A percentile compares a stretch with the other conserved stretches of the same genome.
These are phyloP conservation scores for Saccharomyces eubayanus DNA, from an alignment of 805 yeast species.

Conservation along the genomic window DNA sequence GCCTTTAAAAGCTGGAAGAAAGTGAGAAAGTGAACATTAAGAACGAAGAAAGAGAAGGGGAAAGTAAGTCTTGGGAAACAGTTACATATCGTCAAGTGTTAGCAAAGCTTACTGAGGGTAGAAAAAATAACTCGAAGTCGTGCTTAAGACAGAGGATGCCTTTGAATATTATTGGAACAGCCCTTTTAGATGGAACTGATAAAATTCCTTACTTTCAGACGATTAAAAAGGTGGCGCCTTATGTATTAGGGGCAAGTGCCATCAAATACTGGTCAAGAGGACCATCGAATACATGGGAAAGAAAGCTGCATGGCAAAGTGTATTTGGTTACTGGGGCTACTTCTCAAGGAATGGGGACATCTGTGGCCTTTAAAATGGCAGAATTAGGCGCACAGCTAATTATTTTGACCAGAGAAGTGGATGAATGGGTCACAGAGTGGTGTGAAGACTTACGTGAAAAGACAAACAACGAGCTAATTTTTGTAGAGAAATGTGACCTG, in stretches of 20 bases:
- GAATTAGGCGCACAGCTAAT: slow-evolving; percentile 78
- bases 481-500: slow-evolving; percentile 86
- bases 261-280: slow-evolving; percentile 76
- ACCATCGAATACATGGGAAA: slow-evolving; percentile 77
- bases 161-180: slow-evolving; percentile 64
- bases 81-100: background rate
- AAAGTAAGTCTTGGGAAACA: background rate
- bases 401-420: slow-evolving; percentile 56
- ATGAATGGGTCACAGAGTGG: slow-evolving; percentile 73
- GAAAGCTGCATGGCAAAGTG: slow-evolving; percentile 87
- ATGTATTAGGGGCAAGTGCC: slow-evolving; percentile 37
- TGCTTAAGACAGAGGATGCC: slow-evolving; percentile 52
- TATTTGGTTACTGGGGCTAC: slow-evolving; percentile 88
- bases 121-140: background rate
- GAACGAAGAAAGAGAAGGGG: background rate
- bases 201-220: slow-evolving; percentile 66
- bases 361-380: slow-evolving; percentile 67
- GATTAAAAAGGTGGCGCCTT: slow-evolving; percentile 52
- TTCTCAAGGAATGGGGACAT: slow-evolving; percentile 73
- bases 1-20: slow-evolving; percentile 2
- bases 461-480: slow-evolving; percentile 66
- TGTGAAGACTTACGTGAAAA: slow-evolving; percentile 65
- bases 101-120: background rate
- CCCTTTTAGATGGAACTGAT: slow-evolving; percentile 62
- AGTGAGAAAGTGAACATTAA: background rate